Evolutionary conservation across 2,329 filamentous ascomycete species (phyloP), one percentile per base, ranked within the genome.

Genomic region (Zasmidium angulare): DNA sequence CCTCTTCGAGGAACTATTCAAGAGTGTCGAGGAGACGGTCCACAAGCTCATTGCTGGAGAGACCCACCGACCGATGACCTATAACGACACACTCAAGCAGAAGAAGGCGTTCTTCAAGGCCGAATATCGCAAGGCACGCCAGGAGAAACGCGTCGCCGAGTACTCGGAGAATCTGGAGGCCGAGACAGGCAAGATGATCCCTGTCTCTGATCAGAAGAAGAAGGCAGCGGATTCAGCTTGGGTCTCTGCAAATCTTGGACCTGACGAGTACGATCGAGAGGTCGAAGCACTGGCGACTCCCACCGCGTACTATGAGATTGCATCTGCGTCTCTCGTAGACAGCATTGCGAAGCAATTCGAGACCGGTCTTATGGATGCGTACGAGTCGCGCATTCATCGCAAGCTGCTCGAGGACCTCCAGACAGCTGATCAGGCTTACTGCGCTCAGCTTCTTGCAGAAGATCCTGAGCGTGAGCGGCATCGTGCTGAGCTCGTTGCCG

Each of bases 301-400:
- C 48, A 78, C 87, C 0, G 87, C 83, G 0, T 92, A 91, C 71
- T 92, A 92, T 68, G 79, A 84, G 50, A 82, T 88, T 3, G 88
- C 89, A 0, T 82, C 85, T 0, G 75, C 80, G 31, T 82, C 88
- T 1, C 89, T 91, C 66, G 79, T 85, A 0, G 88, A 92, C 24
- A 69, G 70, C 0, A 67, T 82, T 3, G 74, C 58, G 2, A 59
- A 54, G 22, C 59, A 63, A 12, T 26, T 72, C 11, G 66, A 72
- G 29, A 58, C 24, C 20, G 63, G 64, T 3, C 48, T 74, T 22
- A 50, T 69, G 23, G 11, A 57, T 1, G 58, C 58, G 17, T 58
- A 68, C 14, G 58, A 65, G 43, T 26, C 50, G 10, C 49, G 58
- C 1, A 24, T 67, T 2, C 21, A 49, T 0, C 26, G 31, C 1